Percentiles rank a stretch among this genome's conserved stretches.
These are phyloP conservation scores for Agaricus blazei DNA, from an alignment of 768 basidiomycete species.

Conservation along the genomic window DNA sequence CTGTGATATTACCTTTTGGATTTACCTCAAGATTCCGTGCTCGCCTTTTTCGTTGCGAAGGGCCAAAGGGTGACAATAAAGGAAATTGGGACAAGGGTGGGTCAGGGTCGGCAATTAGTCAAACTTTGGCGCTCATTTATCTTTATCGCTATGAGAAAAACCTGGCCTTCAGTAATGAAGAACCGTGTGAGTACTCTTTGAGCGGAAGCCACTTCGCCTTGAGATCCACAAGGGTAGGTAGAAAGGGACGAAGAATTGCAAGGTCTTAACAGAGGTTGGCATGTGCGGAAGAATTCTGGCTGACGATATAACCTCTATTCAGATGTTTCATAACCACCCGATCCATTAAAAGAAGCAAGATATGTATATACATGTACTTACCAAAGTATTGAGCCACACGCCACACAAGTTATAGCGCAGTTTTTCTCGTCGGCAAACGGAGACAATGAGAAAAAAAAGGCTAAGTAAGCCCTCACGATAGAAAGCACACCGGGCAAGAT, in stretches of 20 bases:
- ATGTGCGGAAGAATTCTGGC: too few relatives aligned
- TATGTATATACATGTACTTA: neutral
- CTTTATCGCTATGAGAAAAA: neutral
- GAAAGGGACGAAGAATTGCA: too few relatives aligned
- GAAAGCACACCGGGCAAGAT: neutral
- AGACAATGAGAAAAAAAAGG: neutral
- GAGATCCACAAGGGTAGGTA: too few relatives aligned
- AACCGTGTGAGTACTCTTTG: too few relatives aligned
- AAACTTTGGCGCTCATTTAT: neutral
- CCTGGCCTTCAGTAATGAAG: too few relatives aligned
- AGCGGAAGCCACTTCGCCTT: too few relatives aligned
- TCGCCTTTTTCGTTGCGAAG: neutral
- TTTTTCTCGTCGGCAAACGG: neutral
- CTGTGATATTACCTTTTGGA: neutral
- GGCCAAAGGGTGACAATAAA: neutral
- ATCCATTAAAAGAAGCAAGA: too few relatives aligned
- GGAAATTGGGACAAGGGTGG: neutral
- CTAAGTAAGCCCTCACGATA: neutral
- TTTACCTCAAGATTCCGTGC: neutral
- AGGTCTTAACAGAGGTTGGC: too few relatives aligned
- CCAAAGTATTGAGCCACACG: neutral
- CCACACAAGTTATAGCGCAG: neutral
- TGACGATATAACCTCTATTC: too few relatives aligned
- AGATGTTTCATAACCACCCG: too few relatives aligned
- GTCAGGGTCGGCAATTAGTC: conserved; percentile 1